Conservation (phyloP, 345 rosid species). For the Pistacia atlantica region DNA sequence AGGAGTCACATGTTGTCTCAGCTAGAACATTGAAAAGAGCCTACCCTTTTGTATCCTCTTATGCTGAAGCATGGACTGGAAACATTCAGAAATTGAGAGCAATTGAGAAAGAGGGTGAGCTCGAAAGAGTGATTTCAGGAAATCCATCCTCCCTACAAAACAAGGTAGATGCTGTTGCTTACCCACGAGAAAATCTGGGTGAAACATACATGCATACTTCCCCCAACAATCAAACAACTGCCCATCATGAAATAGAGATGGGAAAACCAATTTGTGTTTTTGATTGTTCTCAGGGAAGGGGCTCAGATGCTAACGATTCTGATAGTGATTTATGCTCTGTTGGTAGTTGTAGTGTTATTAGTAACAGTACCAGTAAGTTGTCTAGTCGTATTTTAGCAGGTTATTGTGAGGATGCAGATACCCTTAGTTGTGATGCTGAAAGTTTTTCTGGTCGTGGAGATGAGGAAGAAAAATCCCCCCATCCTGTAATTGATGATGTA, state of each 20-base stretch:
- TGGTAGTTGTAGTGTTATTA: slow-evolving; percentile 64
- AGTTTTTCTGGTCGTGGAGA: slow-evolving; percentile 30
- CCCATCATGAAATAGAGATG: slow-evolving; percentile 43
- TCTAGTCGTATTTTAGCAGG: slow-evolving; percentile 29
- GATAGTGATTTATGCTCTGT: slow-evolving; percentile 55
- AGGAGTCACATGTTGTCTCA: slow-evolving; percentile 38
- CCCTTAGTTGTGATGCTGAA: slow-evolving; percentile 52
- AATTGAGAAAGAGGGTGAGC: slow-evolving; percentile 28
- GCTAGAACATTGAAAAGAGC: slow-evolving; percentile 44
- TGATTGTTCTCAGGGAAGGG: slow-evolving; percentile 27
- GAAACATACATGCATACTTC: slow-evolving; percentile 39
- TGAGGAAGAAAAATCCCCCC: slow-evolving; percentile 28
- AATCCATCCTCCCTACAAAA: slow-evolving; percentile 19
- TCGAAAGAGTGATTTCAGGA: slow-evolving; percentile 15
- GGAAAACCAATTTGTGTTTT: slow-evolving; percentile 35
- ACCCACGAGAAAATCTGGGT: slow-evolving; percentile 37
- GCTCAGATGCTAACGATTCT: slow-evolving; percentile 35
- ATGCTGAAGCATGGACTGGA: slow-evolving; percentile 37
- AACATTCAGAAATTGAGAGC: slow-evolving; percentile 32
- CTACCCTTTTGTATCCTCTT: slow-evolving; percentile 36
- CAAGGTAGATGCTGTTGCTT: slow-evolving; percentile 52
- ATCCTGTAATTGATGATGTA: slow-evolving; percentile 31
- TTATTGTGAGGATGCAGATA: slow-evolving; percentile 34
- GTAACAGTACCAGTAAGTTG: slow-evolving; percentile 28
- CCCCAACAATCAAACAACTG: slow-evolving; percentile 28